These are phyloP conservation scores for Polyplosphaeria fusca DNA, from an alignment of 495 filamentous ascomycete genomes.

Conservation along the genomic window DNA sequence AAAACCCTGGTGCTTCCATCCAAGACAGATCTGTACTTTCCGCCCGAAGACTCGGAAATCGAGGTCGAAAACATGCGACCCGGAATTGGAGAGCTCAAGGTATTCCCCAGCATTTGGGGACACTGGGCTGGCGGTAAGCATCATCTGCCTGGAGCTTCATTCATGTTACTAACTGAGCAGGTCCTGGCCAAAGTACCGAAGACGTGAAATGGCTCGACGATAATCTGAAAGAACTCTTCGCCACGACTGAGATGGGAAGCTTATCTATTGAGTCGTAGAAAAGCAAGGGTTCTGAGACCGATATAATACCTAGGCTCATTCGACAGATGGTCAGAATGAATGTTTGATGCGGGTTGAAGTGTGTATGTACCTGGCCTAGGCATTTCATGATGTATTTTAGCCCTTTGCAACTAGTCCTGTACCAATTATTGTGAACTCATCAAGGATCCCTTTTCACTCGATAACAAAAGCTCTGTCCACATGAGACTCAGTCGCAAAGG, in stretches of 20 bases:
- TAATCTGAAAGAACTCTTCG: constrained; percentile 53
- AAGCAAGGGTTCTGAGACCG: no score
- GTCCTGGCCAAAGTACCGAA: constrained; percentile 60
- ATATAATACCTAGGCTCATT: neutral
- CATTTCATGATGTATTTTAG: neutral
- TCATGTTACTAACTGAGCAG: constrained; percentile 27
- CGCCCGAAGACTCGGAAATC: constrained; percentile 67
- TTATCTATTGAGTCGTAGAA: no score
- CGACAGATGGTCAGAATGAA: neutral
- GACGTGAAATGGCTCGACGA: constrained; percentile 67
- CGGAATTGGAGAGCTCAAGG: constrained; percentile 55
- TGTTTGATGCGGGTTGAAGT: neutral
- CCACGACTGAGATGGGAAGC: constrained; percentile 10
- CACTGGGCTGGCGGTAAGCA: constrained; percentile 48
- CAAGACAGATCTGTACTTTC: constrained; percentile 72
- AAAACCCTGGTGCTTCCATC: constrained; percentile 62
- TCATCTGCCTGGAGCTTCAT: no score
- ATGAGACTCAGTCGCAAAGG: no score
- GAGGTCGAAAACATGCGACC: constrained; percentile 63
- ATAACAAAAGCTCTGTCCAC: constrained; percentile 22
- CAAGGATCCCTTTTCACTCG: constrained; percentile 15
- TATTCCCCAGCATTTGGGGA: constrained; percentile 66
- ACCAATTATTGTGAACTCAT: constrained; percentile 10
- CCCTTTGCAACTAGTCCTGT: neutral
- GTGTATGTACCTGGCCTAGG: neutral